Evolutionary conservation across 2,329 filamentous ascomycete genomes (phyloP), one percentile per base, ranked within the genome.

Genomic region (Trichoderma sp.): DNA sequence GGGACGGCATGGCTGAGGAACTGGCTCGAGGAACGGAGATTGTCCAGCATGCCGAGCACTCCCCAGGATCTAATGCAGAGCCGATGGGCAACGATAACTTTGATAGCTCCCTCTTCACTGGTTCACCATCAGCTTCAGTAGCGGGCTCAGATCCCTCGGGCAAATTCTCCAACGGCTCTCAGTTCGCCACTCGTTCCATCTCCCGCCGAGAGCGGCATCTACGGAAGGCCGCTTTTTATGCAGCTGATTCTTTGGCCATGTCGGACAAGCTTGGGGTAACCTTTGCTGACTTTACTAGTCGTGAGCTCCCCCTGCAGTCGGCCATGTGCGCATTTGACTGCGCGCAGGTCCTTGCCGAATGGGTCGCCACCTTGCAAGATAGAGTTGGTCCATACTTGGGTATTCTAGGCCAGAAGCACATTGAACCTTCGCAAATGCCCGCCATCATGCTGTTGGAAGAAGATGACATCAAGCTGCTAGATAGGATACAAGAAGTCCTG

Each of bases 301-400:
- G 94, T 62, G 95, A 98, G 81, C 88, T 98, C 14, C 95, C 97
- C 0, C 90, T 98, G 53, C 96, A 98, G 82, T 95, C 94, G 16
- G 94, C 95, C 1, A 92, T 98, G 88, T 98, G 96, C 83, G 92
- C 94, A 6, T 97, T 98, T 80, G 96, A 98, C 81, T 98, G 96
- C 81, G 93, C 94, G 3, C 95, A 98, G 81, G 95, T 98, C 1
- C 89, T 99, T 38, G 95, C 95, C 0, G 96, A 98, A 84, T 99
- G 96, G 96, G 90, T 97, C 56, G 94, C 94, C 6, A 97, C 95
- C 1, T 91, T 98, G 4, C 97, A 99, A 83, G 95, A 98, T 81
- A 93, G 97, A 9, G 93, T 98, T n/a, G 96, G 96, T 0, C 91
- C 92, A 5, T 97, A 97, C 80, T 84, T 98, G 6, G 96, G 96